Evolutionary conservation across 176 grass and related monocot species (phyloP).

Genomic region (Eleusine indica): DNA sequence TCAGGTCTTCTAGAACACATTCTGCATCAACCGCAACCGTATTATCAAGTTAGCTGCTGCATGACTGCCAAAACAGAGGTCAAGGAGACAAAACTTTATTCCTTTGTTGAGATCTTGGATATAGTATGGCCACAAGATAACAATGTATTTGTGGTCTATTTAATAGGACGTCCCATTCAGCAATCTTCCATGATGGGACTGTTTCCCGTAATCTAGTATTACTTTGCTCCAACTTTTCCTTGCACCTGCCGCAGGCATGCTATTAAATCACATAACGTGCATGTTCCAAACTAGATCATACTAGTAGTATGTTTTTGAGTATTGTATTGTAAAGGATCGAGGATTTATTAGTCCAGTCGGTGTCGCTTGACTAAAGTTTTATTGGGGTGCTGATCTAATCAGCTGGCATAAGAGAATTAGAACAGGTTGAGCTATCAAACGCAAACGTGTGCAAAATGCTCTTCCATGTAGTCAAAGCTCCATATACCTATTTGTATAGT

Average conservation of each 20-base stretch:
- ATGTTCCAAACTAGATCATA: background rate
- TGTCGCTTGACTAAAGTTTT: background rate
- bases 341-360: background rate
- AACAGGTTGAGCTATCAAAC: background rate
- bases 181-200: slow-evolving; percentile 39
- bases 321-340: background rate
- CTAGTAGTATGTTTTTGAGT: background rate
- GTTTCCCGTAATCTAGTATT: slow-evolving; percentile 20
- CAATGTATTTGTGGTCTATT: background rate
- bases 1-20: slow-evolving; percentile 11
- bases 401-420: background rate
- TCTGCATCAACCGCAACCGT: background rate
- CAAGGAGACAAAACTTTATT: slow-evolving; percentile 39
- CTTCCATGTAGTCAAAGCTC: slow-evolving; percentile 3
- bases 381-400: background rate
- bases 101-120: slow-evolving; percentile 28
- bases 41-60: background rate
- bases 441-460: background rate
- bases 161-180: slow-evolving; percentile 8
- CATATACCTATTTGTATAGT: background rate
- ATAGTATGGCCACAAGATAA: background rate
- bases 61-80: slow-evolving; percentile 36
- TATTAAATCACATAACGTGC: slow-evolving; percentile 21
- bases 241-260: slow-evolving; percentile 19
- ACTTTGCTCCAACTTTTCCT: slow-evolving; percentile 38